Percentiles rank a stretch among this genome's conserved stretches.
Conservation (phyloP, 140 eudicot species). For the Stevia rebaudiana region DNA sequence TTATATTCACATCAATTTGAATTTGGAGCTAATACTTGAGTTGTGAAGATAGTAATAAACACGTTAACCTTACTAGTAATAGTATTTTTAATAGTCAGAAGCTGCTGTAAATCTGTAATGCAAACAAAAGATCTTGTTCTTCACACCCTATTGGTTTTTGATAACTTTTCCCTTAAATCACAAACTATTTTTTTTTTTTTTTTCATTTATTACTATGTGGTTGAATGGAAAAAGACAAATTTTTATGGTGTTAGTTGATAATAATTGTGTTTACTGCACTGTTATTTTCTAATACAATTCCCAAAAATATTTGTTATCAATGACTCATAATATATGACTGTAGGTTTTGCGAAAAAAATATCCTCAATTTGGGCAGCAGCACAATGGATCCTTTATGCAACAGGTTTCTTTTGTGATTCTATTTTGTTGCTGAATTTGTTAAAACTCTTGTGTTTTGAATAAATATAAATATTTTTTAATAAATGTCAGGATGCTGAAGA, state of each 20-base stretch:
- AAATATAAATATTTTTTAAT: conserved; percentile 1
- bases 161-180: no score
- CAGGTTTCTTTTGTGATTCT: conserved; percentile 48
- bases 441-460: background rate
- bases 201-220: background rate
- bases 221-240: background rate
- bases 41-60: background rate
- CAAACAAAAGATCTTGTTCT: background rate
- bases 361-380: conserved; percentile 96
- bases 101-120: conserved; percentile 1
- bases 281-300: background rate
- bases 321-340: conserved; percentile 16
- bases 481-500: conserved; percentile 90
- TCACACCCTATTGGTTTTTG: background rate
- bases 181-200: background rate
- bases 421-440: background rate
- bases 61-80: conserved; percentile 3
- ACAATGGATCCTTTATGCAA: conserved; percentile 90
- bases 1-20: background rate
- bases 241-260: conserved; percentile 4
- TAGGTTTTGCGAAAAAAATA: conserved; percentile 87
- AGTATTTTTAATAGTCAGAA: background rate
- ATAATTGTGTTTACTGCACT: conserved; percentile 3
- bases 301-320: background rate
- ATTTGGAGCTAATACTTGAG: conserved; percentile 2